Percentiles rank a stretch among this genome's conserved stretches.
These are phyloP conservation scores for Vitis cinerea DNA, from an alignment of 164 flowering plant genomes.

Conservation along the genomic window DNA sequence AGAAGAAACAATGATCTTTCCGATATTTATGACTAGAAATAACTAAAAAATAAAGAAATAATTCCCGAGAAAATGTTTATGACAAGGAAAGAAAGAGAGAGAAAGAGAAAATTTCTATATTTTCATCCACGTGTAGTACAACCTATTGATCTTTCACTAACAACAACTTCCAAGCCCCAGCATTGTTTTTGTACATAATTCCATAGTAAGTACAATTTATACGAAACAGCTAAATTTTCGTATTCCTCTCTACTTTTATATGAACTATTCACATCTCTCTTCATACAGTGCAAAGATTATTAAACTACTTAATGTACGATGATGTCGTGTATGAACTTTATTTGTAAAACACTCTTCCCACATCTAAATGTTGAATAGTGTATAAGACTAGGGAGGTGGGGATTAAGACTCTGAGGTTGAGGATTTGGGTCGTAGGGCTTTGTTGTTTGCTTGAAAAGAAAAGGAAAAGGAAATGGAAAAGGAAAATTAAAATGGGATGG, in stretches of 20 bases:
- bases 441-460: too few relatives aligned
- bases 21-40: background rate
- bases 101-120: conserved; percentile 15
- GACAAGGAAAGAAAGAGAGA: conserved; percentile 21
- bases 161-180: conserved; percentile 14
- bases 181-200: conserved; percentile 19
- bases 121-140: conserved; percentile 14
- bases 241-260: conserved; percentile 3
- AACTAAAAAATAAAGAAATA: too few relatives aligned
- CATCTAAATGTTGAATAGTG: too few relatives aligned
- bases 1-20: background rate
- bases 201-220: conserved; percentile 20
- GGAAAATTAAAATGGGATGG: background rate
- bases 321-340: too few relatives aligned
- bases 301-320: conserved; percentile 1
- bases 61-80: background rate
- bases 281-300: conserved; percentile 21
- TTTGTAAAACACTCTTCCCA: too few relatives aligned
- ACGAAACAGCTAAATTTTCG: conserved; percentile 18
- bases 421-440: too few relatives aligned
- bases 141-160: conserved; percentile 12
- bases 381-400: too few relatives aligned
- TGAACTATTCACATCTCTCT: conserved; percentile 27
- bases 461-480: background rate
- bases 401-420: too few relatives aligned